Evolutionary conservation across 768 basidiomycete genomes (phyloP), one percentile per base, ranked within the genome.

Genomic region (Pholiota microspora): DNA sequence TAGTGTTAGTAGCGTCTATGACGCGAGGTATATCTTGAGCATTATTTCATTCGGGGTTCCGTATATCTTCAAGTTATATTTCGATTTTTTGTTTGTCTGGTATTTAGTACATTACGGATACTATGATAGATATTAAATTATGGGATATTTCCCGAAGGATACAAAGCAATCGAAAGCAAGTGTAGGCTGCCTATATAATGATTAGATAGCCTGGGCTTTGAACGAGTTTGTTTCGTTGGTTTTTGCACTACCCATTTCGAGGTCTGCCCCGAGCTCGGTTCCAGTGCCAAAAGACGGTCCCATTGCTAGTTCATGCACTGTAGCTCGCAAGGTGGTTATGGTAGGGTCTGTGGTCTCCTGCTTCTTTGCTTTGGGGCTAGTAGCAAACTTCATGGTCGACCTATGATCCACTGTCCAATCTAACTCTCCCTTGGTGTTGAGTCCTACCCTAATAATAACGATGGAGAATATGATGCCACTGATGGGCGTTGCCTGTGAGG

Each of bases 341-440:
- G 40, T 7, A 2, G 40, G 40, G 9, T 42, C 40, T 18, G 40
- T 42, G 21, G 23, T 7, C 40, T 21, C 23, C 16, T 42, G 18
- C 9, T 42, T 42, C 21, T 42, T 42, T 9, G 40, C 40, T 21
- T 42, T 42, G 2, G 40, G 40, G 1, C 40, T 21, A 42, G 2
- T 23, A 8, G 46, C 48, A 25, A 55, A 55, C 25, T 49, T 40
- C 15, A 55, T 55, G 3, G 54, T 49, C 29, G 46, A 38, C 36
- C 54, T 31, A 31, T 55, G 54, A 34, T 55, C 54, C 23, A 55
- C 47, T n/a, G 54, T 55, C 54, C 54, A 55, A 46, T 55, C 54
- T 4, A 55, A 34, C 46, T 55, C 46, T 12, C 54, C 54, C 35
- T 55, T 55, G 28, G 46, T 48, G 23, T 49, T 55, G 7, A 55